Evolutionary conservation across 345 rosid species (phyloP), one percentile per base, ranked within the genome.

Genomic region (Rhizophora mangle): DNA sequence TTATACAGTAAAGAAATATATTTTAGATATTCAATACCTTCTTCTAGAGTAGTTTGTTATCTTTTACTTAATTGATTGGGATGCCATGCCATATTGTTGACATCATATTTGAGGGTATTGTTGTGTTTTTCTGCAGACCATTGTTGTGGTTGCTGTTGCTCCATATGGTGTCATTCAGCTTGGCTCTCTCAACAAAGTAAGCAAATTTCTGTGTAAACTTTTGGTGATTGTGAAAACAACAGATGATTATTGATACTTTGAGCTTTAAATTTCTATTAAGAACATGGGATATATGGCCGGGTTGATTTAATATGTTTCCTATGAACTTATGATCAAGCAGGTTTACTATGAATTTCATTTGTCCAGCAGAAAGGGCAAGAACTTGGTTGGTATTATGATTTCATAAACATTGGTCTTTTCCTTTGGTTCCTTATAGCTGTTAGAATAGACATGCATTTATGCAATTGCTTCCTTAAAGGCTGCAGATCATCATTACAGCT

Each of bases 161-260:
- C 87, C 94, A 11, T 80, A 79, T 80, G 98, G 96, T 78, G 96
- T 93, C 73, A 82, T 90, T 63, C 98, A 93, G 81, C 91, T 93
- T 74, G 98, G 96, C 72, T 90, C 97, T 62, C 79, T 84, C 63
- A 75, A 68, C 72, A 80, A 86, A 73, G 98, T 93, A 86, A 85
- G 96, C 68, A 29, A 46, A 71, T 39, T 72, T 79, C 64, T 62
- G 20, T 2, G 47, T 58, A 19, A 60, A 53, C 62, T 56, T 11
- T 62, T 21, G 19, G 20, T 74, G 61, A 68, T 57, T 74, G 2
- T 75, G 26, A 55, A 63, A 51, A 11, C 27, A 18, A 67, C 37
- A 20, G 34, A 24, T 75, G 39, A 5, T 54, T 30, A 26, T 68
- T 16, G 20, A 55, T 60, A 2, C 52, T 8, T 43, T 72, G 54